Evolutionary conservation across 805 yeast genomes (phyloP), one percentile per base, ranked within the genome.

Genomic region (Candida chilensis): DNA sequence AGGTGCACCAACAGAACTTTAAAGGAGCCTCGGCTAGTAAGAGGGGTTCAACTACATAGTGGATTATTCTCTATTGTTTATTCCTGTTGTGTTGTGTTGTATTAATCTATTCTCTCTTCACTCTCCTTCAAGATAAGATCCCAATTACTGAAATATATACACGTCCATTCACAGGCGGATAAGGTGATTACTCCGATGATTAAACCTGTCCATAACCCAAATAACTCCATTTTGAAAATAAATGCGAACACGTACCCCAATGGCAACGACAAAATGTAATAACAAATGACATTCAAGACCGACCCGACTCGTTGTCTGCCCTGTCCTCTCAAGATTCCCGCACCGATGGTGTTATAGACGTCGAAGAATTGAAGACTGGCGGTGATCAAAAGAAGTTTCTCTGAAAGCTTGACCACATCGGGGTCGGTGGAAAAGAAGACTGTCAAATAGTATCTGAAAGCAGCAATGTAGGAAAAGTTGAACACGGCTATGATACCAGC

Each of bases 261-360:
- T 2, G 64, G 64, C 18, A 58, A 41, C 9, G 67, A 62, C 20
- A 62, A 33, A 6, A 41, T 30, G 33, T 62, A 62, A 41, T 61
- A 62, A 4, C 62, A 48, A 12, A 54, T 36, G 47, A 62, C 35
- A 38, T 57, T 60, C 30, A 61, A 41, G 19, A 47, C 39, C 5
- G 60, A 54, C 2, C 68, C 68, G 9, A 60, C 45, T 27, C 53
- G 39, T 38, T 61, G 68, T 32, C 64, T 42, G 4, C 68, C 67
- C 38, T 60, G 67, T 3, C 68, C 67, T 28, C 68, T 42, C 35
- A 62, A 50, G 2, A 62, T 45, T 5, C 68, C 68, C 6, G 66
- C 62, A 17, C 54, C 52, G 21, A 60, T 37, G 17, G 60, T 66
- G 36, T 60, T 60, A 30, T 48, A 37, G 1, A 54, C 40, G 41